These are phyloP conservation scores for Chrysanthemum lavandulifolium DNA, from an alignment of 129 eudicot species.

Conservation along the genomic window DNA sequence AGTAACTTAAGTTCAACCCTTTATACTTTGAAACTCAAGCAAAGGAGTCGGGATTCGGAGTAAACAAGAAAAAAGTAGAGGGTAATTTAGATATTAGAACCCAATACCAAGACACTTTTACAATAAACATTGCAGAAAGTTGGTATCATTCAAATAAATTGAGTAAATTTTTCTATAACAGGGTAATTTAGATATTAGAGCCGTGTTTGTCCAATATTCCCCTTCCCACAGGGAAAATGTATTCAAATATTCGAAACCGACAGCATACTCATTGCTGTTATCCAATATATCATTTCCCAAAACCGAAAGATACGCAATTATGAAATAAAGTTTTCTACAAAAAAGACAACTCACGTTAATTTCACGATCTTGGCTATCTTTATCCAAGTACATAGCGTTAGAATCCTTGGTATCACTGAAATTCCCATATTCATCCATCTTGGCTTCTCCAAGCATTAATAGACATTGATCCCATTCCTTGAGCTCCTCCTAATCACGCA, in stretches of 20 bases:
- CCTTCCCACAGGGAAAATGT: conserved; percentile 6
- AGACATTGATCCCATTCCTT: conserved; percentile 99
- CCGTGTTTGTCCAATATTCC: background rate
- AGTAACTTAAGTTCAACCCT: no score
- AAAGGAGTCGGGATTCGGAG: no score
- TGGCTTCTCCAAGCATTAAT: conserved; percentile 92
- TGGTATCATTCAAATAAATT: background rate
- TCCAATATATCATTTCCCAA: conserved; percentile 14
- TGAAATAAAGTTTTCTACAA: background rate
- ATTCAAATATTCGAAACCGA: background rate
- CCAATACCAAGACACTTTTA: no score
- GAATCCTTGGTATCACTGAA: conserved; percentile 69
- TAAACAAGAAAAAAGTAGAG: no score
- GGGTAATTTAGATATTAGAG: background rate
- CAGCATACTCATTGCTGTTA: background rate
- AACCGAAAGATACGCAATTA: background rate
- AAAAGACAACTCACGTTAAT: conserved; percentile 57
- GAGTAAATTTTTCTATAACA: no score
- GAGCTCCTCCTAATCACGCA: conserved; percentile 66
- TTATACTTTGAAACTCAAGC: no score
- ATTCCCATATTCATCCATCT: conserved; percentile 89
- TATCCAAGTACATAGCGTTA: conserved; percentile 77
- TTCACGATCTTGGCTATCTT: conserved; percentile 96
- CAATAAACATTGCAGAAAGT: background rate
- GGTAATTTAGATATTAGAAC: no score